A percentile compares a stretch with the other conserved stretches of the same genome.
Evolutionary conservation across 106 monocot genomes (phyloP).

Genomic region (Apostasia ramifera): DNA sequence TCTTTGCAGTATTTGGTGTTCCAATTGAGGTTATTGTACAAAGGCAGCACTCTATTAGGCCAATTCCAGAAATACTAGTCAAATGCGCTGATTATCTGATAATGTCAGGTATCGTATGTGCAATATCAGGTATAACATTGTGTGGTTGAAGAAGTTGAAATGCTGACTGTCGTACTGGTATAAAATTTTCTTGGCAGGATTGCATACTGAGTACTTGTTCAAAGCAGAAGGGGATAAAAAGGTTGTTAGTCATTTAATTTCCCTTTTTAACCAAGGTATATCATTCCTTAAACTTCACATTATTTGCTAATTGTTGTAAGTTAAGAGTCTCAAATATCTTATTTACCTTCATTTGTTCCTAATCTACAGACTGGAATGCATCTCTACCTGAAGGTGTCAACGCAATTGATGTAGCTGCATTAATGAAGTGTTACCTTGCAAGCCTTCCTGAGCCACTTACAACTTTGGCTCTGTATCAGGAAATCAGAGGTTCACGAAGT

Average conservation of each 20-base stretch:
- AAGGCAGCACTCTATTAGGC: slow-evolving; percentile 53
- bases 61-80: slow-evolving; percentile 69
- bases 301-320: background rate
- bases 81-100: slow-evolving; percentile 86
- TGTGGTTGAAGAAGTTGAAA: background rate
- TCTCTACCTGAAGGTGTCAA: slow-evolving; percentile 61
- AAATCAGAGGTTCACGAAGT: slow-evolving; percentile 67
- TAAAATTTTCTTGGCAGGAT: slow-evolving; percentile 25
- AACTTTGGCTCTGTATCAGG: slow-evolving; percentile 67
- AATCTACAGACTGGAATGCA: slow-evolving; percentile 73
- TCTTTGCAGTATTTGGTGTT: slow-evolving; percentile 70
- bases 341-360: slow-evolving; percentile 2
- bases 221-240: slow-evolving; percentile 75
- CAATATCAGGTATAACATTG: background rate
- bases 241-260: slow-evolving; percentile 56
- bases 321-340: background rate
- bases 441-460: slow-evolving; percentile 91
- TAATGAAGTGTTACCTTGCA: slow-evolving; percentile 83
- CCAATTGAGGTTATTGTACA: slow-evolving; percentile 73
- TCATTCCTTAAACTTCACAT: background rate
- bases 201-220: slow-evolving; percentile 71
- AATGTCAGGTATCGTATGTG: slow-evolving; percentile 45
- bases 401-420: slow-evolving; percentile 61
- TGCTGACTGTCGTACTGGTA: slow-evolving; percentile 3
- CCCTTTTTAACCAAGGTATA: slow-evolving; percentile 80